Base-by-base conservation (phyloP, 345 rosid species). In the Sisymbrium irio region DNA sequence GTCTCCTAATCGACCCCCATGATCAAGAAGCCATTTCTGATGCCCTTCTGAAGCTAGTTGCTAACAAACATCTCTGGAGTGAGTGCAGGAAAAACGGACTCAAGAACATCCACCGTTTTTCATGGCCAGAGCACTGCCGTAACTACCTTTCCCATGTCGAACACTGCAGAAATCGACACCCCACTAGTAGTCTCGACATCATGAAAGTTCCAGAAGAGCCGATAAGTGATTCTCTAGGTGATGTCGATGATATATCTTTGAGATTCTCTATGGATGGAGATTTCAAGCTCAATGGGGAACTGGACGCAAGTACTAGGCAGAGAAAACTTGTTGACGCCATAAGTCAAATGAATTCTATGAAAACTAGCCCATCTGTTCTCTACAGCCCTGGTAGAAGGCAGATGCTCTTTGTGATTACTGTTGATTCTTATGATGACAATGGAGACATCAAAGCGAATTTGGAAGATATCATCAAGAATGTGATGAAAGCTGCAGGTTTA, bases 81-180 rank as follows among this genome's bases (percentile, higher is more conserved):
- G 97, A 89, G 7, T 95, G 99, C 71, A 79, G 89, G 72, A 91
- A 83, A 78, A 89, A 91, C 69, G 99, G 97, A 27, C 93, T 90
- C 85, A 95, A 95, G 83, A 89, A 95, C 74, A 95, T 95, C 65
- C 97, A 89, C 77, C 91, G 91, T 20, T 91, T 82, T 78, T 95
- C 99, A 14, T 95, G 99, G 99, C 97, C 97, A 17, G 99, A 95
- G 79, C 99, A 95, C 53, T 95, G 99, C 63, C 87, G 84, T 69
- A 86, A 87, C 80, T 88, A 93, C 77, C 93, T 93, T 32, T 86
- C 92, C 78, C 93, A 84, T 42, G 82, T 93, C 14, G 93, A 87
- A 75, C 87, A 87, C 82, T 89, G 91, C 80, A 84, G 90, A 73
- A 88, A 79, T 67, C 89, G 90, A 77, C 89, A 92, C 75, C 92